Conservation (phyloP, 495 filamentous ascomycete species). For the Annulohypoxylon maeteangense region DNA sequence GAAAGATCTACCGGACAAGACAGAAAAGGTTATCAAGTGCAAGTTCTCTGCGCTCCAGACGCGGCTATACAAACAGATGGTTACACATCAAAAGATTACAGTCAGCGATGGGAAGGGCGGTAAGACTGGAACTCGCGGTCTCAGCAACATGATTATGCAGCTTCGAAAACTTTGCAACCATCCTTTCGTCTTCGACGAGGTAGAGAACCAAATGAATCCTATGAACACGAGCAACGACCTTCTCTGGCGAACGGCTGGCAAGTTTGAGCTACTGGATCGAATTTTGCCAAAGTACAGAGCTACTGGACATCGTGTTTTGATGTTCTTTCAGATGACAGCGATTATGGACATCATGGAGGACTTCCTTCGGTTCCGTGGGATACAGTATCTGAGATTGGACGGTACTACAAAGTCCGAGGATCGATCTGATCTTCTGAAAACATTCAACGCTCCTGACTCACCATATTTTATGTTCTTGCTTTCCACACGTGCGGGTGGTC, state of each 20-base stretch:
- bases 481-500: conserved; percentile 97
- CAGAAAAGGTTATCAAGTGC: conserved; percentile 98
- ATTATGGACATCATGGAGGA: conserved; percentile 99
- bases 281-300: conserved; percentile 91
- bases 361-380: conserved; percentile 83
- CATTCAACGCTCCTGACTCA: conserved; percentile 90
- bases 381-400: conserved; percentile 90
- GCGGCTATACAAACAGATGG: conserved; percentile 94
- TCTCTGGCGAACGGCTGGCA: conserved; percentile 94
- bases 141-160: conserved; percentile 99
- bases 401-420: conserved; percentile 98
- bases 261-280: conserved; percentile 95
- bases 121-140: conserved; percentile 92
- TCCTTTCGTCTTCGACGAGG: conserved; percentile 97
- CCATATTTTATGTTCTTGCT: conserved; percentile 97
- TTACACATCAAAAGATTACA: conserved; percentile 91
- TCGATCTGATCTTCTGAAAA: conserved; percentile 85
- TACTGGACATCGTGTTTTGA: conserved; percentile 91
- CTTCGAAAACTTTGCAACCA: conserved; percentile 98
- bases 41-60: conserved; percentile 95
- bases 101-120: conserved; percentile 96
- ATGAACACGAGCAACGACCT: conserved; percentile 85
- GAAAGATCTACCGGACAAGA: conserved; percentile 97
- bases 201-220: conserved; percentile 98
- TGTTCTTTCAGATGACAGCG: conserved; percentile 99